A percentile compares a stretch with the other conserved stretches of the same genome.
phyloP scores from a whole-genome alignment of 768 basidiomycete genomes.

The Panaeolus cyanescens region DNA sequence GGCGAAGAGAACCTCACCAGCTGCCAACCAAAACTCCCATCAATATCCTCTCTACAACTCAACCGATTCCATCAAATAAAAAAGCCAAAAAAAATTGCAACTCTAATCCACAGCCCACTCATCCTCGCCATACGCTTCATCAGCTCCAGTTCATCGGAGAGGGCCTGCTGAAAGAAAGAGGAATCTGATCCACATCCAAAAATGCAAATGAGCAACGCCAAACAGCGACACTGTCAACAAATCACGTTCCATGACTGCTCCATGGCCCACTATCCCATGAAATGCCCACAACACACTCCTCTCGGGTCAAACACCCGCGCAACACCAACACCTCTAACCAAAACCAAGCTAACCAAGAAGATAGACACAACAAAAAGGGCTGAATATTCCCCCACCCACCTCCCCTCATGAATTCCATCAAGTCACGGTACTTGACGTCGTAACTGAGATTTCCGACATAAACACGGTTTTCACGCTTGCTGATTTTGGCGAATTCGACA shows the following conservation, averaged over 20 bases:
- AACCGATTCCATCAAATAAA: conserved; percentile 48
- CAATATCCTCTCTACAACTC: conserved; percentile 87
- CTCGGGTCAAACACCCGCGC: not conserved
- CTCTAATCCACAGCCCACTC: conserved; percentile 23
- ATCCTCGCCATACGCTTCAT: conserved; percentile 27
- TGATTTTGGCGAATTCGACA: conserved; percentile 91
- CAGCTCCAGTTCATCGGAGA: conserved; percentile 44
- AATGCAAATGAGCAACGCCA: not conserved
- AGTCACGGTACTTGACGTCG: conserved; percentile 97
- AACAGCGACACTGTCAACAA: not conserved
- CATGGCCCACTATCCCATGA: not conserved
- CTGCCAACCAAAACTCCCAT: conserved; percentile 93
- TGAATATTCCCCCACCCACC: conserved; percentile 88
- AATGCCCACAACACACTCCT: not conserved
- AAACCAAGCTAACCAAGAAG: conserved; percentile 16
- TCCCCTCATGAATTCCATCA: conserved; percentile 99
- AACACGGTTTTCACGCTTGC: conserved; percentile 97
- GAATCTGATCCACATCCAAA: not conserved
- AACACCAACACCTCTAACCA: conserved; percentile 31
- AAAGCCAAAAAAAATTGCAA: conserved; percentile 36
- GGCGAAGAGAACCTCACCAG: conserved; percentile 99
- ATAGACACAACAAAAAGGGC: conserved; percentile 22
- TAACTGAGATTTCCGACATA: conserved; percentile 99
- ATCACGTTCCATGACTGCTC: not conserved
- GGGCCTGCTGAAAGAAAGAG: conserved; percentile 17